Percentiles rank a stretch among this genome's conserved stretches.
Evolutionary conservation across 2,329 filamentous ascomycete species (phyloP).

Genomic region (Colletotrichum graminicola): DNA sequence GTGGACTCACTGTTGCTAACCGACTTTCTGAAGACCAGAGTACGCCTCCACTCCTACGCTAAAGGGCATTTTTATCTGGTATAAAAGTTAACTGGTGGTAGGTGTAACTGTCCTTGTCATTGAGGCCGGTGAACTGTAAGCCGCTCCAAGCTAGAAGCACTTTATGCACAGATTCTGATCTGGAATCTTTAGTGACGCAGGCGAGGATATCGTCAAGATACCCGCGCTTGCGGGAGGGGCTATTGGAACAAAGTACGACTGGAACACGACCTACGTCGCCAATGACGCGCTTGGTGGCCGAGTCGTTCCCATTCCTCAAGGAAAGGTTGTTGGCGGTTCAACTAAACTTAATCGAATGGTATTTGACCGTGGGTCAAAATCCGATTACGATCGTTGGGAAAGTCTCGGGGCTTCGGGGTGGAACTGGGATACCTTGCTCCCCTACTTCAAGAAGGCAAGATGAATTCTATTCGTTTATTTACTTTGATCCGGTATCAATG

Average conservation of each 20-base stretch:
- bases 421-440: conserved; percentile 52
- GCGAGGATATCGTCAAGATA: conserved; percentile 46
- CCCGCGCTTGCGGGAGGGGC: conserved; percentile 47
- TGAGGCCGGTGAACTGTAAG: conserved; percentile 45
- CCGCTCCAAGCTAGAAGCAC: neutral
- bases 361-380: conserved; percentile 47
- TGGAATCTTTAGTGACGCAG: conserved; percentile 12
- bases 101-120: conserved; percentile 48
- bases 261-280: conserved; percentile 44
- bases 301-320: conserved; percentile 23
- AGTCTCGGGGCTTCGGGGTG: conserved; percentile 53
- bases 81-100: conserved; percentile 11
- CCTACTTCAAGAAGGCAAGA: conserved; percentile 50
- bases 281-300: conserved; percentile 37
- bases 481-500: no score
- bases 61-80: neutral
- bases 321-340: conserved; percentile 47
- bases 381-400: conserved; percentile 53
- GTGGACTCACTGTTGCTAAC: conserved; percentile 53
- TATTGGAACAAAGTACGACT: conserved; percentile 46
- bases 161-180: neutral
- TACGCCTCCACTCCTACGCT: neutral
- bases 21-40: conserved; percentile 52
- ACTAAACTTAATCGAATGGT: conserved; percentile 51
- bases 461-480: no score